These are phyloP conservation scores for Debaryomyces sp. DNA, from an alignment of 1,139 yeast species.

Conservation along the genomic window DNA sequence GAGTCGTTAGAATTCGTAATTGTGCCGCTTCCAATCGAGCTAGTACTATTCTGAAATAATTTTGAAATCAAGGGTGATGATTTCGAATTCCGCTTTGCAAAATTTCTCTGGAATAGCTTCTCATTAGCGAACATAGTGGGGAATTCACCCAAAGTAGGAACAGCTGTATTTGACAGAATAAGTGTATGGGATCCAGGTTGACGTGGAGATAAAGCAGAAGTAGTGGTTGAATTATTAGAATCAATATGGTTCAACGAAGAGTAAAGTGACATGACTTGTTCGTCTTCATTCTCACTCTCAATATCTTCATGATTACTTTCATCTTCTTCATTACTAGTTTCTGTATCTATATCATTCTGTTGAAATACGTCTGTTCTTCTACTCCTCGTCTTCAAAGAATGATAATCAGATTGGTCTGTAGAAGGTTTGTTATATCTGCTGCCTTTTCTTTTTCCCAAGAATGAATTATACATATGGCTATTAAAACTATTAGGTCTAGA, in stretches of 20 bases:
- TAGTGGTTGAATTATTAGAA: conserved; percentile 13
- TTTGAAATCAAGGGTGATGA: conserved; percentile 6
- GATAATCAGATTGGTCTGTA: conserved; percentile 9
- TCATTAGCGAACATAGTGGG: conserved; percentile 41
- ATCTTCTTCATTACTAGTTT: conserved; percentile 16
- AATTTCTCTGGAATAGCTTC: conserved; percentile 30
- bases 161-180: conserved; percentile 20
- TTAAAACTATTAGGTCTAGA: conserved; percentile 23
- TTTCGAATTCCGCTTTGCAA: conserved; percentile 15
- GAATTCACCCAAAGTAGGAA: conserved; percentile 50
- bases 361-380: conserved; percentile 10
- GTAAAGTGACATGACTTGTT: conserved; percentile 54
- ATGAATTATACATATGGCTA: conserved; percentile 22
- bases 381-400: conserved; percentile 9
- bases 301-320: conserved; percentile 23
- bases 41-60: conserved; percentile 4
- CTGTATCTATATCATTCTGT: conserved; percentile 5
- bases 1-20: background rate
- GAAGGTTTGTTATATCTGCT: conserved; percentile 10
- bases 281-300: conserved; percentile 53
- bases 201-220: conserved; percentile 28
- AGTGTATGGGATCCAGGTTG: background rate
- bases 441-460: conserved; percentile 22
- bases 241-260: conserved; percentile 40
- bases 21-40: background rate